Base-by-base conservation (phyloP, 1,139 yeast genomes). In the Taphrina populina region DNA sequence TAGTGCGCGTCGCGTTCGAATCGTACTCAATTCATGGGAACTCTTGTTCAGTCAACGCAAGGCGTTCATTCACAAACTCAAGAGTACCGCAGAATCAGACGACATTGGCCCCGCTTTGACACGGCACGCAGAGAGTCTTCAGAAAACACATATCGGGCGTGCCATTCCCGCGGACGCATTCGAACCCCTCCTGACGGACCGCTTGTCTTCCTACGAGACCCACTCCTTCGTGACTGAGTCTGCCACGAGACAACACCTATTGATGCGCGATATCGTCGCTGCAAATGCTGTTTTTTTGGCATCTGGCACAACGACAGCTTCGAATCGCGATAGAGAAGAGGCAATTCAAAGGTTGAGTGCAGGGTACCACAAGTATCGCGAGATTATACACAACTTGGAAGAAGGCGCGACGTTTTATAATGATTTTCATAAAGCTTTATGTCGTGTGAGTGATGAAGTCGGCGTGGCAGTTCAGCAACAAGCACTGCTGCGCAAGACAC, bases 351-450 rank as follows among this genome's bases (percentile, higher is more conserved):
- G 69, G 1, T 67, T 86, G 24, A 86, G 83, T 58, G 68, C 71
- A 2, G 80, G 79, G 0, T 80, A 75, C 63, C 68, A 74, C 27
- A 76, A 78, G 59, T 85, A 74, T 64, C 67, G 73, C 39, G 88
- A 82, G 62, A 71, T 87, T 5, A 67, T 76, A 19, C 71, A 75
- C 15, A 84, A 86, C 64, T 67, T 88, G 36, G 76, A 77, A 35
- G 86, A 84, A 63, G 96, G 95, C 0, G 66, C 79, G 0, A 75
- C 76, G 57, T 88, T 88, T 66, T 88, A 88, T 69, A 75, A 75
- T 51, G 84, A 82, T 56, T 78, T 87, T 59, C 71, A 78, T 27
- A 70, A 69, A 1, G 79, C 80, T 58, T 76, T 81, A 1, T 71
- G 73, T 32, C 71, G 64, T 1, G 76, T 83, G 13, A 68, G 77